Conservation (phyloP, 1,139 yeast genomes). For the Candida albicans region DNA sequence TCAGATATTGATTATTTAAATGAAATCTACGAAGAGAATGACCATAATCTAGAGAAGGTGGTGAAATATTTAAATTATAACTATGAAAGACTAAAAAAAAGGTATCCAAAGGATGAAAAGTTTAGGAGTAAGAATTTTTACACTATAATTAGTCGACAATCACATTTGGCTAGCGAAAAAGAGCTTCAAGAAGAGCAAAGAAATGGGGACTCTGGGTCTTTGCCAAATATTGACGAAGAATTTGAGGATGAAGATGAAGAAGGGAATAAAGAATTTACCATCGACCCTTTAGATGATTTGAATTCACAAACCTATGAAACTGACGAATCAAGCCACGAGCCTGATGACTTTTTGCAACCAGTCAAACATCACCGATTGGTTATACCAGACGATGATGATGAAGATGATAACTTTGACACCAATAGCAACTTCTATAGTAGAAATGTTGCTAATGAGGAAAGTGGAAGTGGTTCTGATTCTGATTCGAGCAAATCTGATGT, state of each 20-base stretch:
- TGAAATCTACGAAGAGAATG: constrained; percentile 36
- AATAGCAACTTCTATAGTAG: too few species aligned
- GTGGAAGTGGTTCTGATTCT: constrained; percentile 3
- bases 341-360: constrained; percentile 4
- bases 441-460: constrained; percentile 2
- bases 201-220: neutral
- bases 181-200: constrained; percentile 10
- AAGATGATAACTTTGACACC: neutral
- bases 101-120: constrained; percentile 42
- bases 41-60: constrained; percentile 34
- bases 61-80: constrained; percentile 37
- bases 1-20: constrained; percentile 37
- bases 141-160: constrained; percentile 31
- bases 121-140: constrained; percentile 42
- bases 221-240: constrained; percentile 4
- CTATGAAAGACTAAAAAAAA: constrained; percentile 31
- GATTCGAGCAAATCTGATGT: constrained; percentile 18
- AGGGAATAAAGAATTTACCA: constrained; percentile 1
- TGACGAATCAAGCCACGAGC: constrained; percentile 3
- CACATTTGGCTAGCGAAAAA: constrained; percentile 11
- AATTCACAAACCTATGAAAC: constrained; percentile 3
- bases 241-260: constrained; percentile 13
- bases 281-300: neutral
- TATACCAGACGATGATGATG: constrained; percentile 13
- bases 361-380: constrained; percentile 10